These are phyloP conservation scores for Stentor roeselii DNA, from an alignment of 73 alveolate genomes.

Conservation along the genomic window DNA sequence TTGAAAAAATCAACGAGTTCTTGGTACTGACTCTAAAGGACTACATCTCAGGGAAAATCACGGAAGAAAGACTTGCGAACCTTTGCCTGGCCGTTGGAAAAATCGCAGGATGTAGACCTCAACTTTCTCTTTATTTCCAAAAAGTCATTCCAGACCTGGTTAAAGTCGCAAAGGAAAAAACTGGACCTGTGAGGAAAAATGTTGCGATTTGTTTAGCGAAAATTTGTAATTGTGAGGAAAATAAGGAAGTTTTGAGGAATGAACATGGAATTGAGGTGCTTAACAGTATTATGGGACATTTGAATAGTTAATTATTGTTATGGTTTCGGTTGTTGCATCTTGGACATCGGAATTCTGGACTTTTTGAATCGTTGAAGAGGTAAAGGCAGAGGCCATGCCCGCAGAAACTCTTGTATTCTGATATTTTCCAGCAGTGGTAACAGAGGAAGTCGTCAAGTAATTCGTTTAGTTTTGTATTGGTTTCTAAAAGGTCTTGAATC, in stretches of 20 bases:
- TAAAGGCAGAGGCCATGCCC: too few relatives aligned
- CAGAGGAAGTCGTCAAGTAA: too few relatives aligned
- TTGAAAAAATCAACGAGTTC: not conserved
- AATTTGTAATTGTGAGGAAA: constrained; percentile 77
- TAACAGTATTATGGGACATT: constrained; percentile 70
- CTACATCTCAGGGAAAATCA: not conserved
- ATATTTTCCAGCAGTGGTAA: too few relatives aligned
- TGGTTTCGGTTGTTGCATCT: too few relatives aligned
- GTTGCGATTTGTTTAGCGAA: constrained; percentile 94
- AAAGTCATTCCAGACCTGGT: constrained; percentile 67
- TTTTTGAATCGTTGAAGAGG: too few relatives aligned
- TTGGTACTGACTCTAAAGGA: not conserved
- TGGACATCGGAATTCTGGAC: too few relatives aligned
- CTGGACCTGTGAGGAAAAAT: constrained; percentile 92
- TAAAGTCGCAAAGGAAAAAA: constrained; percentile 79
- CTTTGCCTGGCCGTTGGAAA: constrained; percentile 50
- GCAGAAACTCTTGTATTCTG: too few relatives aligned
- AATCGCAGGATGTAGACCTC: constrained; percentile 71
- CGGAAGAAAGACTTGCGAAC: constrained; percentile 42
- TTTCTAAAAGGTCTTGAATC: too few relatives aligned
- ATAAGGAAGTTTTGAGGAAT: constrained; percentile 66
- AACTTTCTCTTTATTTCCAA: constrained; percentile 56
- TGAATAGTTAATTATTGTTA: constrained; percentile 53
- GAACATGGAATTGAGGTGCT: constrained; percentile 93
- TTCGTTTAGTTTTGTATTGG: too few relatives aligned